Evolutionary conservation across 192 early-diverging fungal genomes (phyloP), one percentile per base, ranked within the genome.

Genomic region (Cetraspora pellucida): DNA sequence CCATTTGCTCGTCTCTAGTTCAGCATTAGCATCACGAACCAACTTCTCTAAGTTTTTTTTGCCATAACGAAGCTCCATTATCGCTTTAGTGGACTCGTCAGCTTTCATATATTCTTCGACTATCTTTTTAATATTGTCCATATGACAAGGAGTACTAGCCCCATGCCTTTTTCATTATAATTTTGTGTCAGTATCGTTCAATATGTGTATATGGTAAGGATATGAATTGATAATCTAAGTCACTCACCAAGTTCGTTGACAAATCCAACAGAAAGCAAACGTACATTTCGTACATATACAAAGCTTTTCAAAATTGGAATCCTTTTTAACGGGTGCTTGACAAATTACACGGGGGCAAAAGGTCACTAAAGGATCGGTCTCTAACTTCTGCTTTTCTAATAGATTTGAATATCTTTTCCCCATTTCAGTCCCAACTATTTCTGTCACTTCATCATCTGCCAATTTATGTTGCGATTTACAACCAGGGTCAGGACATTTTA

Each of bases 231-330:
- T 3, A n/a, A 0, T 5, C 10, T 57, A 72, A 21, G 13, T 23
- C 1, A 68, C 52, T 28, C 43, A 72, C 68, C 67, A 78, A 13
- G 52, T 75, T 64, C 43, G 19, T 68, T 81, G 13, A 78, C 80
- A 81, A 10, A 72, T 19, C 19, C 77, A 63, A 57, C 80, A 81
- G 74, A 81, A 81, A 8, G 80, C 80, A 73, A 78, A 81, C 21
- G 67, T 55, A 69, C 80, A 81, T 19, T 69, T 52, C 17, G 68
- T 55, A 47, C 80, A 81, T 9, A 73, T 16, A 58, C 80, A 70
- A 3, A 81, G 46, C 64, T 78, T 81, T 16, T 77, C 77, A 55
- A 73, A 67, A 47, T 66, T n/a, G 16, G 68, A 23, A 16, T 78
- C 71, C 52, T 78, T 81, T 52, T 21, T 78, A 2, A 81, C 80